Base-by-base conservation (phyloP, 164 flowering plant genomes). In the Euptelea pleiosperma region DNA sequence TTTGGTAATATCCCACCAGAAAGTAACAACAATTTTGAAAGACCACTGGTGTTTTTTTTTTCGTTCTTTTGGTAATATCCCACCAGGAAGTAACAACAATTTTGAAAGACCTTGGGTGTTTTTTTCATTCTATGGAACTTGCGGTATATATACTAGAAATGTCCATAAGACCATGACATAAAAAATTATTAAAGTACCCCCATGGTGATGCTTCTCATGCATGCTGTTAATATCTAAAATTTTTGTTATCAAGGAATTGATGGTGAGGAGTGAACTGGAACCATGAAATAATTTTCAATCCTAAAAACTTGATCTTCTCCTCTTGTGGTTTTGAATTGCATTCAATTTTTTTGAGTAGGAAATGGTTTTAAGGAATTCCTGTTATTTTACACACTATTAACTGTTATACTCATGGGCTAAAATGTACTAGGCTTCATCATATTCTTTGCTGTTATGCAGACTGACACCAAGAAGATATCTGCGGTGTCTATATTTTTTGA, bases 401-500 rank as follows among this genome's bases (percentile, higher is more conserved):
- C 39, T 19, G 5, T 21, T 25, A 9, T 59, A 18, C 14, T 51
- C 8, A 7, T 37, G 45, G 24, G 11, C 47, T 43, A 43, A 55
- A 6, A 18, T 31, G 24, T 25, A 24, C 6, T 35, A 49, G 45
- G 26, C 6, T 36, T 65, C 50, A 60, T 63, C 6, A 19, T 39
- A 8, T 42, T 40, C 24, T 31, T 64, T 43, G 44, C 33, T 46
- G 1, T 24, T 48, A 28, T 66, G 71, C 82, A 82, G 86, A 82
- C 86, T 43, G 86, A 82, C 64, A 79, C 86, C 42, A 91, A 86
- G 75, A 91, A 91, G 78, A 79, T 91, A 58, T 86, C 96, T 25
- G 96, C 87, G 15, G 82, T 89, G 0, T 91, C 98, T 0, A 89
- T 91, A 63, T 91, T 85, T 61, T 91, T 91, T 64, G 95, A 91